phyloP scores from a whole-genome alignment of 805 yeast genomes.

The Metschnikowia aberdeeniae region DNA sequence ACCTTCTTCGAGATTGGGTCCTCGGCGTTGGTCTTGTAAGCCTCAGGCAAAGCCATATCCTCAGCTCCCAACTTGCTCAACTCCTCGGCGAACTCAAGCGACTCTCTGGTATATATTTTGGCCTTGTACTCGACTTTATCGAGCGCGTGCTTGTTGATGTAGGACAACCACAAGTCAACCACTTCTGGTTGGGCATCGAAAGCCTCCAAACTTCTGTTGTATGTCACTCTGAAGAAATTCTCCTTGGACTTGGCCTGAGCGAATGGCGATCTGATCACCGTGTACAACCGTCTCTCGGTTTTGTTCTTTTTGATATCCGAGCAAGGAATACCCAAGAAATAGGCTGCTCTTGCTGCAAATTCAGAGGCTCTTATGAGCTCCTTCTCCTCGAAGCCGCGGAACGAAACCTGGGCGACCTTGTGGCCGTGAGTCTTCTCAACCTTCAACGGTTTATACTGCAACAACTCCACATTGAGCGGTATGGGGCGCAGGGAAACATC shows the following conservation, averaged over 20 bases:
- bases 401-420: constrained; percentile 69
- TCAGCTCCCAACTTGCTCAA: constrained; percentile 31
- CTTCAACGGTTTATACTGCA: constrained; percentile 75
- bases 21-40: constrained; percentile 24
- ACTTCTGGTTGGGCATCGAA: constrained; percentile 86
- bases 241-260: constrained; percentile 93
- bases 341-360: constrained; percentile 87
- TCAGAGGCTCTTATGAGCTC: constrained; percentile 74
- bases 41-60: constrained; percentile 30
- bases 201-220: constrained; percentile 65
- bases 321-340: constrained; percentile 82
- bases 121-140: constrained; percentile 85
- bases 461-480: constrained; percentile 82
- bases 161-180: constrained; percentile 75
- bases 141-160: constrained; percentile 68
- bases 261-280: constrained; percentile 89
- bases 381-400: constrained; percentile 67
- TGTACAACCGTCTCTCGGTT: constrained; percentile 81
- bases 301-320: constrained; percentile 67
- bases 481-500: constrained; percentile 46
- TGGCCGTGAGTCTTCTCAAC: constrained; percentile 66
- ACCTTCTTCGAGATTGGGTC: constrained; percentile 64
- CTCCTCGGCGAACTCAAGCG: constrained; percentile 29
- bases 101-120: constrained; percentile 45
- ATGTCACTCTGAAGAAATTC: constrained; percentile 87